Base-by-base conservation (phyloP, 441 rosid species). In the Arabidopsis hybrid region DNA sequence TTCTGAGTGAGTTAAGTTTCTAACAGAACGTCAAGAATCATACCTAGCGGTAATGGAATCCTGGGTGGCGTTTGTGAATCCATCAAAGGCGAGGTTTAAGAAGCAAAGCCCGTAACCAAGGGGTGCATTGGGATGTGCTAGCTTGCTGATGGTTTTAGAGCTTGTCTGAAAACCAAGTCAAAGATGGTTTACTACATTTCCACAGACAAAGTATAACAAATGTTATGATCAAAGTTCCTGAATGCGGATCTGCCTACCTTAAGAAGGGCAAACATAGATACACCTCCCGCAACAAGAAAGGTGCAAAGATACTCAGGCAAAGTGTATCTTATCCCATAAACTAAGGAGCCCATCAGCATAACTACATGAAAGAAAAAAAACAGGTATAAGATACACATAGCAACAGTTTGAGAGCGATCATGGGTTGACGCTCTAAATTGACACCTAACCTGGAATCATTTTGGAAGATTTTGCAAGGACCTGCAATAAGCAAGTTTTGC, bases 281-380 rank as follows among this genome's bases (percentile, higher is more conserved):
- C 98, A 45, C 99, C 99, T 78, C 98, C 98, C 18, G 99, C 98
- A 65, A 95, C 99, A 74, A 95, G 98, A 75, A 91, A 80, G 79
- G 93, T 86, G 65, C 98, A 95, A 35, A 92, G 46, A 80, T 95
- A 95, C 89, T 95, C 97, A 0, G 96, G 96, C n/a, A 92, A 32
- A 57, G 86, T 85, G 81, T 92, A 95, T 76, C 87, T 84, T 81
- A 88, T 92, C 43, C 96, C 99, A 79, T 95, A 95, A 71, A 95
- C 94, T 69, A 92, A 81, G 46, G 87, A 73, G 7, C 96, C 95
- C 99, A 95, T 92, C 75, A 95, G 74, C 98, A 95, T 95, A 57
- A 95, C 98, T 95, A 91, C 87, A 83, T 17, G 59, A 59, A 57
- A 50, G 58, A 49, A 64, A 50, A 64, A 50, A 67, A 59, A 1